phyloP scores from a whole-genome alignment of 2,329 filamentous ascomycete genomes.

The Stagonosporopsis rhizophila region DNA sequence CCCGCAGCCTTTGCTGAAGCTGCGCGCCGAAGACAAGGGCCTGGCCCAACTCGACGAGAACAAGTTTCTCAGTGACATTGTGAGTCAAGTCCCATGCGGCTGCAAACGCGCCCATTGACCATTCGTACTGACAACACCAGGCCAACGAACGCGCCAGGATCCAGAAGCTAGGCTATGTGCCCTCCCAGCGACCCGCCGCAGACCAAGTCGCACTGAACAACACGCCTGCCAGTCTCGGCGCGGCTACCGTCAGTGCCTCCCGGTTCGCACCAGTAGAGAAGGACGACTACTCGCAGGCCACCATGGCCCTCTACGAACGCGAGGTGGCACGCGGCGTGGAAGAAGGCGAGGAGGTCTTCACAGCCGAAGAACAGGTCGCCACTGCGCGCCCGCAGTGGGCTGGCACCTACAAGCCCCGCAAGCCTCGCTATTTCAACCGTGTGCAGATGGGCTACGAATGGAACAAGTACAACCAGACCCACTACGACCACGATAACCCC shows the following conservation, averaged over 20 bases:
- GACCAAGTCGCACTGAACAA: conserved; percentile 37
- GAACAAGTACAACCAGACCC: conserved; percentile 99
- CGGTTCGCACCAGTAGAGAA: conserved; percentile 73
- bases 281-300: conserved; percentile 85
- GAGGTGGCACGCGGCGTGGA: conserved; percentile 90
- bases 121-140: conserved; percentile 36
- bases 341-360: conserved; percentile 96
- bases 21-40: conserved; percentile 68
- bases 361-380: conserved; percentile 82
- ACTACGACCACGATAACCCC: conserved; percentile 98
- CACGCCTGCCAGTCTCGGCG: conserved; percentile 47
- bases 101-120: background rate
- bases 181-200: conserved; percentile 57
- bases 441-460: conserved; percentile 99
- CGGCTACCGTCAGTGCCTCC: conserved; percentile 63
- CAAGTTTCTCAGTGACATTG: conserved; percentile 64
- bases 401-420: conserved; percentile 84
- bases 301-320: conserved; percentile 87
- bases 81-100: conserved; percentile 48
- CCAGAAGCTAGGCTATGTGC: conserved; percentile 71
- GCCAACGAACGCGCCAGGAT: conserved; percentile 66
- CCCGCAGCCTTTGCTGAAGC: conserved; percentile 70
- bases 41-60: conserved; percentile 66
- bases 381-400: conserved; percentile 76
- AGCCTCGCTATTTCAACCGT: conserved; percentile 96